Evolutionary conservation across 495 filamentous ascomycete genomes (phyloP).

Genomic region (Daldinia childiae): DNA sequence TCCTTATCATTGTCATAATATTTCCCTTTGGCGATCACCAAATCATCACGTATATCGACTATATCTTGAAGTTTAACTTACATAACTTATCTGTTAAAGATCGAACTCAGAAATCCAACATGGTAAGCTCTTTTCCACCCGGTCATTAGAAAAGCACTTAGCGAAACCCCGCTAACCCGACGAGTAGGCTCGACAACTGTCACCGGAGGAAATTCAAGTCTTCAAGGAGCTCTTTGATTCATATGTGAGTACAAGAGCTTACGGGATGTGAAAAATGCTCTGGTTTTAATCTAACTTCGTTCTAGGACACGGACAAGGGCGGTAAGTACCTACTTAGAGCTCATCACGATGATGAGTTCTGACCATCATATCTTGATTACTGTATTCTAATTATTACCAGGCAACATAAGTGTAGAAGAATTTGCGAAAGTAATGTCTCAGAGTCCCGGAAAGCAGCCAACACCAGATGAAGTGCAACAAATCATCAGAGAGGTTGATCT

Average conservation of each 20-base stretch:
- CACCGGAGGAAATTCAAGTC: slow-evolving; percentile 48
- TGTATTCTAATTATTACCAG: slow-evolving; percentile 30
- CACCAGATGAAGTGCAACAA: slow-evolving; percentile 44
- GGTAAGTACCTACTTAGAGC: slow-evolving; percentile 34
- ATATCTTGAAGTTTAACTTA: background rate
- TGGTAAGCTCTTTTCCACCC: slow-evolving; percentile 5
- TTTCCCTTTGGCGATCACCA: slow-evolving; percentile 1
- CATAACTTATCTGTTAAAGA: background rate
- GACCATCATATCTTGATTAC: background rate
- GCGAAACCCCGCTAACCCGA: slow-evolving; percentile 3
- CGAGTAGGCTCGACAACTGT: slow-evolving; percentile 46
- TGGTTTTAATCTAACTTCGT: slow-evolving; percentile 4
- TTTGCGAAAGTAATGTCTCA: slow-evolving; percentile 51
- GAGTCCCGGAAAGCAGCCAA: slow-evolving; percentile 45
- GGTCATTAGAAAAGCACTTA: background rate
- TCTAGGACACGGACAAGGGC: slow-evolving; percentile 48
- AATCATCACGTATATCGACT: background rate
- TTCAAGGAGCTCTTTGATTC: slow-evolving; percentile 50
- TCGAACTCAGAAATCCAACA: background rate
- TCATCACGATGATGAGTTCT: background rate
- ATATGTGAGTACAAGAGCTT: slow-evolving; percentile 40
- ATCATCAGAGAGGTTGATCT: slow-evolving; percentile 52
- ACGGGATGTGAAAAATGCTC: background rate
- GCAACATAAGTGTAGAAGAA: slow-evolving; percentile 49
- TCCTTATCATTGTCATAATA: background rate